phyloP scores from a whole-genome alignment of 768 basidiomycete genomes.

The Lenzites betulinus region DNA sequence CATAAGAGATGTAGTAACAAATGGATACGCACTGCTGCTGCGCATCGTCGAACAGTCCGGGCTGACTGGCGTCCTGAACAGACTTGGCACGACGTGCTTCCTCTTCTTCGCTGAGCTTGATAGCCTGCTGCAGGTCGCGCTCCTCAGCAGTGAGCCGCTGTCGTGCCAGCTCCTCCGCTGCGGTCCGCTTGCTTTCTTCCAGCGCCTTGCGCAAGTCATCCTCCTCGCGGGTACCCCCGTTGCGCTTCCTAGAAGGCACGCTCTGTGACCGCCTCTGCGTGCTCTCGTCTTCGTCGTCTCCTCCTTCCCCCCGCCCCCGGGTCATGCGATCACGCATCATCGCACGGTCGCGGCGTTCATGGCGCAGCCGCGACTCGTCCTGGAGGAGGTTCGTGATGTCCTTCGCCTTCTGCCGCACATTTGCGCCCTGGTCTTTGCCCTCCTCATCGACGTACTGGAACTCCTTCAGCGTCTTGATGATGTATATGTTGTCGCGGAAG shows the following conservation, averaged over 20 bases:
- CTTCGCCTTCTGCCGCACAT: conserved; percentile 95
- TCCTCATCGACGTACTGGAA: conserved; percentile 97
- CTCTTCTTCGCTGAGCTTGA: conserved; percentile 88
- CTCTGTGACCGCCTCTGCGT: conserved; percentile 37
- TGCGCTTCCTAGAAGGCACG: conserved; percentile 25
- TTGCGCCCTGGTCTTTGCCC: conserved; percentile 97
- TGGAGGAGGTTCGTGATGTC: conserved; percentile 93
- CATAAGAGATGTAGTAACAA: not conserved
- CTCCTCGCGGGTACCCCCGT: conserved; percentile 54
- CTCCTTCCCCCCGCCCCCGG: conserved; percentile 51
- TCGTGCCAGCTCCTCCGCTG: conserved; percentile 67
- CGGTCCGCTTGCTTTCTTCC: conserved; percentile 80
- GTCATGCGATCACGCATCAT: conserved; percentile 96
- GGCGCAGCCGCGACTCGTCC: conserved; percentile 82
- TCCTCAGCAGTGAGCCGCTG: conserved; percentile 61
- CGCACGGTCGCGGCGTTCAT: conserved; percentile 82
- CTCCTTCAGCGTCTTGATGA: conserved; percentile 98
- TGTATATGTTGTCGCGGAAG: conserved; percentile 95
- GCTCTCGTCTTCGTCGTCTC: conserved; percentile 49
- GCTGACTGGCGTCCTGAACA: conserved; percentile 71
- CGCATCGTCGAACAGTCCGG: conserved; percentile 83
- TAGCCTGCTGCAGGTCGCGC: conserved; percentile 78
- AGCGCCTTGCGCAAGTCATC: conserved; percentile 86
- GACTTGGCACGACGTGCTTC: conserved; percentile 74
- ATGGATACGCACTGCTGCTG: conserved; percentile 64